Evolutionary conservation across 2,329 filamentous ascomycete genomes (phyloP), one percentile per base, ranked within the genome.

Genomic region (Ascochyta clinopodiicola): DNA sequence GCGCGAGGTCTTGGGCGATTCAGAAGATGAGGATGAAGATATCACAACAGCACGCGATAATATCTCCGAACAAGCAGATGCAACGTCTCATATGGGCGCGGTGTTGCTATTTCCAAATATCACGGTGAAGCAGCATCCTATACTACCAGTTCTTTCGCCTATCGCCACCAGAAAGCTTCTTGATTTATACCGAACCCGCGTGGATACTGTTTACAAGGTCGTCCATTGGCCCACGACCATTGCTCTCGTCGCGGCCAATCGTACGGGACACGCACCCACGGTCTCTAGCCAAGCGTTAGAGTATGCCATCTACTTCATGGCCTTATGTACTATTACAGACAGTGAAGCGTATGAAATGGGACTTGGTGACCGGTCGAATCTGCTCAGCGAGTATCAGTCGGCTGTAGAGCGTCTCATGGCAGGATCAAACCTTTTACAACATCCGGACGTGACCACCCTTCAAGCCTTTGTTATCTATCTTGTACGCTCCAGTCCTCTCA

Each of bases 201-300:
- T 62, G 3, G 56, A 62, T 22, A 51, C 29, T 22, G 51, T 57
- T 6, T 59, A 60, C 29, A 62, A 62, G 25, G 31, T 60, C 12
- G 21, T 62, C 6, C 56, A 62, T 38, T 57, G 52, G 48, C 57
- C 59, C n/a, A 44, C 51, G 1, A 17, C 47, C 25, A 27, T 27
- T 27, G 25, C 25, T 27, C 25, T 27, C 25, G 25, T 27, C 25
- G 25, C 6, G 9, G 25, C 25, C 6, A 27, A 27, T 9, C 25
- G 25, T 9, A 27, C 25, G 9, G 25, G 9, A 27, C 25, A 9
- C 25, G 25, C 25, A 27, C 25, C 25, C 25, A 27, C 1, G 9
- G 6, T 27, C 9, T 27, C 6, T 3, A 51, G 1, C 36, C 47
- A 47, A 12, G 44, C 51, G 15, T 25, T 60, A 9, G 22, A 57